These are phyloP conservation scores for Anthracocystis walkeri DNA, from an alignment of 1,284 basidiomycete genomes.

Conservation along the genomic window DNA sequence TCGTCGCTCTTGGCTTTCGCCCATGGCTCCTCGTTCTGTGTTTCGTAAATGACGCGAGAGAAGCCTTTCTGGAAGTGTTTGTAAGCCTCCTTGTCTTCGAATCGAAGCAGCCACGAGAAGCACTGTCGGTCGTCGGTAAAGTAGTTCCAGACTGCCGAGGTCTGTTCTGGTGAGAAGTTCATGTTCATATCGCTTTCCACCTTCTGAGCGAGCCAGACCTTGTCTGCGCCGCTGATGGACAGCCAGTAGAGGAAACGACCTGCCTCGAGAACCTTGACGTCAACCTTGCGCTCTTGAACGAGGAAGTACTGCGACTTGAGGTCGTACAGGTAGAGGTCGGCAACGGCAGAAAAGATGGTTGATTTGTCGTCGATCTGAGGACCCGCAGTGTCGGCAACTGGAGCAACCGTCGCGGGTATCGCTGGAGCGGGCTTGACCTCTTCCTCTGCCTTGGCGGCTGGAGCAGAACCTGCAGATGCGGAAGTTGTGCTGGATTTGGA, in stretches of 20 bases:
- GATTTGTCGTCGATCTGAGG: conserved; percentile 29
- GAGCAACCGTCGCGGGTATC: conserved; percentile 32
- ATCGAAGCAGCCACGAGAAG: conserved; percentile 87
- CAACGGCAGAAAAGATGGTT: conserved; percentile 59
- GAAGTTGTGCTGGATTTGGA: conserved; percentile 5
- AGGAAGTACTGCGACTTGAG: conserved; percentile 78
- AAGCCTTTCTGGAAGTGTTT: conserved; percentile 78
- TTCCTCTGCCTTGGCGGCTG: conserved; percentile 9
- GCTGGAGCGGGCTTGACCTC: conserved; percentile 9
- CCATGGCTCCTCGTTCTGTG: conserved; percentile 81
- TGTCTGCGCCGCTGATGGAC: conserved; percentile 71
- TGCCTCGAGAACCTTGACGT: conserved; percentile 77
- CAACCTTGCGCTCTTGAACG: conserved; percentile 78
- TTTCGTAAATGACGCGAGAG: conserved; percentile 84
- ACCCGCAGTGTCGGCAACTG: conserved; percentile 34
- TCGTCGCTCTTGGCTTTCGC: conserved; percentile 77
- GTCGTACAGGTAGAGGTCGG: conserved; percentile 80
- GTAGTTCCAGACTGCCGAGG: conserved; percentile 85
- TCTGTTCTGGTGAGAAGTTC: conserved; percentile 62
- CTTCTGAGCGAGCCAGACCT: conserved; percentile 78
- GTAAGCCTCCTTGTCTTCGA: conserved; percentile 76
- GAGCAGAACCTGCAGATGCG: conserved; percentile 3
- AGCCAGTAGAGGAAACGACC: conserved; percentile 75
- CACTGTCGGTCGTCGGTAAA: conserved; percentile 74
- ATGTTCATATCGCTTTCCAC: conserved; percentile 73